Evolutionary conservation across 2,329 filamentous ascomycete species (phyloP).

Genomic region (Aspergillus japonicus): DNA sequence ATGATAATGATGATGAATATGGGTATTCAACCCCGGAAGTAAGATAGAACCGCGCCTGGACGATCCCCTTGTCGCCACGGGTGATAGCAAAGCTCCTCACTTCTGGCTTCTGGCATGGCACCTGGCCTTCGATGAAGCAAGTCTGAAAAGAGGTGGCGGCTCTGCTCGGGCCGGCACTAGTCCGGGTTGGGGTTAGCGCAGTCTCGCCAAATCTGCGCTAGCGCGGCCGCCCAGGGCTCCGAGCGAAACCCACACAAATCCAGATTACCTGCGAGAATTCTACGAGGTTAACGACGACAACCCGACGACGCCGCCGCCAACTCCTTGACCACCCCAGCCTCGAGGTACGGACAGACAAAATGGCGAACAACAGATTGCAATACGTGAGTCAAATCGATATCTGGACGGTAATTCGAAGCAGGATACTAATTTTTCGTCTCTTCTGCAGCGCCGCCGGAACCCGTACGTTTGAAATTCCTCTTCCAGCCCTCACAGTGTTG

Average conservation of each 20-base stretch:
- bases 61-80: constrained; percentile 31
- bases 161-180: constrained; percentile 23
- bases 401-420: not conserved
- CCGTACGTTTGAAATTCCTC: constrained; percentile 59
- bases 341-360: constrained; percentile 50
- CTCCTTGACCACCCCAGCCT: constrained; percentile 40
- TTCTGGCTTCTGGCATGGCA: constrained; percentile 14
- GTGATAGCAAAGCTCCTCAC: constrained; percentile 22
- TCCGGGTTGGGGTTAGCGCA: constrained; percentile 28
- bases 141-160: constrained; percentile 41
- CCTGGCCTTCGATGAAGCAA: constrained; percentile 24
- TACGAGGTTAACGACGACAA: constrained; percentile 44
- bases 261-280: constrained; percentile 41
- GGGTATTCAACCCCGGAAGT: constrained; percentile 15
- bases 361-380: constrained; percentile 54
- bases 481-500: constrained; percentile 16
- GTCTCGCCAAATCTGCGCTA: constrained; percentile 39
- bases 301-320: constrained; percentile 41
- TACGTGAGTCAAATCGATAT: constrained; percentile 39
- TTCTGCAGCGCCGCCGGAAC: constrained; percentile 69
- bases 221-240: constrained; percentile 41
- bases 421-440: constrained; percentile 28
- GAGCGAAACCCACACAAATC: constrained; percentile 48
- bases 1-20: constrained; percentile 8
- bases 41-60: constrained; percentile 21